phyloP scores from a whole-genome alignment of 805 yeast genomes.

The Candida lessepsii region DNA sequence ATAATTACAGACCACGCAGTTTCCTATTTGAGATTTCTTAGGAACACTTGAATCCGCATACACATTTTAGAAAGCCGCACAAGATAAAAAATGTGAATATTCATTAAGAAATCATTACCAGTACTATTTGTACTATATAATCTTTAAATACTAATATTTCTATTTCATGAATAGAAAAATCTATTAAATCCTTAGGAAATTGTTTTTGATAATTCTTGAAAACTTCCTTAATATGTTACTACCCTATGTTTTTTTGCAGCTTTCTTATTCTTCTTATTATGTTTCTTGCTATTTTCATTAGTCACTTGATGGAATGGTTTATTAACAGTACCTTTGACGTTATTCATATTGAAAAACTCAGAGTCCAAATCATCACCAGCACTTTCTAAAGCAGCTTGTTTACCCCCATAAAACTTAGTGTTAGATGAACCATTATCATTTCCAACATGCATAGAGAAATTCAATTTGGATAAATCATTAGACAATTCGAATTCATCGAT shows the following conservation, averaged over 20 bases:
- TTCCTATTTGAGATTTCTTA: not conserved
- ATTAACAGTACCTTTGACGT: constrained; percentile 58
- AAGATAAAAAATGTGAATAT: too few species aligned
- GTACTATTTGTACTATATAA: too few species aligned
- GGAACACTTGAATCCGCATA: constrained; percentile 4
- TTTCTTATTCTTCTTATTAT: constrained; percentile 76
- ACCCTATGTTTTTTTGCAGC: constrained; percentile 46
- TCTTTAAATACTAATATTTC: too few species aligned
- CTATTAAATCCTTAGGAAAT: too few species aligned
- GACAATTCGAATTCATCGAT: constrained; percentile 60
- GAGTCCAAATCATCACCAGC: constrained; percentile 82
- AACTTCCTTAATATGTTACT: constrained; percentile 19
- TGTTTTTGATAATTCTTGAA: too few species aligned
- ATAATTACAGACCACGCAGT: not conserved
- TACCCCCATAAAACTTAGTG: constrained; percentile 70
- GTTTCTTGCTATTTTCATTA: constrained; percentile 47
- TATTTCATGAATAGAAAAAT: too few species aligned
- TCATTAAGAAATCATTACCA: too few species aligned
- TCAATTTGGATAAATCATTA: constrained; percentile 65
- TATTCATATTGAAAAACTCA: constrained; percentile 76
- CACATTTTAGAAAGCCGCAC: constrained; percentile 11
- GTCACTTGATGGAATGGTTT: constrained; percentile 70
- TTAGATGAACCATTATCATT: constrained; percentile 28
- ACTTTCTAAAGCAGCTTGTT: constrained; percentile 73
- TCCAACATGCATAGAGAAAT: constrained; percentile 74